Evolutionary conservation across 371 early-diverging fungal species (phyloP), one percentile per base, ranked within the genome.

Genomic region (Mucor indicus): DNA sequence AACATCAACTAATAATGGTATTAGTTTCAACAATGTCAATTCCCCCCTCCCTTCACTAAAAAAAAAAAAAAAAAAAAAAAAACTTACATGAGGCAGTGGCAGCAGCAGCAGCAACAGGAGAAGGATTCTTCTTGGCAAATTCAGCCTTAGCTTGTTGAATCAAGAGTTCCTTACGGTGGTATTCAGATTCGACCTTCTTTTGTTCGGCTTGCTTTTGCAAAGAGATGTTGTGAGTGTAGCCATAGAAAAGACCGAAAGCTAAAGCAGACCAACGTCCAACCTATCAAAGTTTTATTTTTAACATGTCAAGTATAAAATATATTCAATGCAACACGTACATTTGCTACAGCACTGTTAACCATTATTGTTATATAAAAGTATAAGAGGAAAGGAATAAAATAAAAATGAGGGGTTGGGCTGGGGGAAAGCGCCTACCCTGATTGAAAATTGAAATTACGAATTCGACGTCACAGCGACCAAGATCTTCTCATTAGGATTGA

Each of bases 181-280:
- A 81, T 59, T 81, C 83, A 48, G 67, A 53, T 50, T 83, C 61
- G 50, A 72, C 67, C 61, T 77, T 74, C 54, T 73, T 79, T 55
- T 63, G 65, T 41, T 74, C 61, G 33, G 82, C 86, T 53, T 79
- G 67, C 54, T 77, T 76, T 44, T 79, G 72, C 68, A 88, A 74
- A 37, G 79, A 69, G 37, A 76, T 72, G 45, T 84, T 81, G 71
- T 85, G 89, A 38, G 77, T 67, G 60, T 71, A 81, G 33, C 89
- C 89, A 59, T 88, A 88, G 57, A 79, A 80, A 38, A 86, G 74
- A 58, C 89, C 89, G 38, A 72, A 71, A 44, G 75, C 81, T 62
- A 86, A 76, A 49, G 81, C 87, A 55, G 82, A 83, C 85, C 86
- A 88, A 67, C 89, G 87, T 63, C 81, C 85, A 64, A 87, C 85